Percentiles rank a stretch among this genome's conserved stretches.
These are phyloP conservation scores for Epichloe typhina DNA, from an alignment of 2,329 filamentous ascomycete genomes.

Conservation along the genomic window DNA sequence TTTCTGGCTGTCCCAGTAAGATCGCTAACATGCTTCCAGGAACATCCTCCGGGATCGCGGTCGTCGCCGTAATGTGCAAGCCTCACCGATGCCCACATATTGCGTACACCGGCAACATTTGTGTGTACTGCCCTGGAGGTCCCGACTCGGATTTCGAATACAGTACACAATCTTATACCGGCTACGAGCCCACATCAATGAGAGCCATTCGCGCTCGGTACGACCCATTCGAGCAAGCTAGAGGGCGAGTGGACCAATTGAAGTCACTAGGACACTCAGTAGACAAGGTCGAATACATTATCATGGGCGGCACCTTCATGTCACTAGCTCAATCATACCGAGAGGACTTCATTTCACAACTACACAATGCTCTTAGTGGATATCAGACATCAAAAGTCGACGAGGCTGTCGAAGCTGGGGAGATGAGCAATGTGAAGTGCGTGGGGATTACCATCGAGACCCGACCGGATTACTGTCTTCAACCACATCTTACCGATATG, in stretches of 20 bases:
- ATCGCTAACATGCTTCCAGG: conserved; percentile 31
- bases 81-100: conserved; percentile 96
- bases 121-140: conserved; percentile 94
- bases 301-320: conserved; percentile 99
- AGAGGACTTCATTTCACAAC: conserved; percentile 84
- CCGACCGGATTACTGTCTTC: conserved; percentile 88
- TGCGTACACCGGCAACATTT: conserved; percentile 96
- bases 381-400: conserved; percentile 93
- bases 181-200: conserved; percentile 98
- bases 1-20: not conserved
- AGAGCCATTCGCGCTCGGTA: conserved; percentile 92
- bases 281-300: conserved; percentile 99
- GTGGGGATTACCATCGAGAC: conserved; percentile 99
- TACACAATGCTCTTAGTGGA: conserved; percentile 92
- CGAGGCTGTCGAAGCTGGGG: conserved; percentile 83
- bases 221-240: conserved; percentile 93
- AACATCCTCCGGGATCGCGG: conserved; percentile 91
- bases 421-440: conserved; percentile 96
- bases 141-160: conserved; percentile 99
- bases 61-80: conserved; percentile 99
- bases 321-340: conserved; percentile 79
- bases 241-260: conserved; percentile 91
- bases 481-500: conserved; percentile 93
- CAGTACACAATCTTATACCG: conserved; percentile 96
- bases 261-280: conserved; percentile 92